Evolutionary conservation across 177 flowering plant species (phyloP), one percentile per base, ranked within the genome.

Genomic region (Telopea speciosissima): DNA sequence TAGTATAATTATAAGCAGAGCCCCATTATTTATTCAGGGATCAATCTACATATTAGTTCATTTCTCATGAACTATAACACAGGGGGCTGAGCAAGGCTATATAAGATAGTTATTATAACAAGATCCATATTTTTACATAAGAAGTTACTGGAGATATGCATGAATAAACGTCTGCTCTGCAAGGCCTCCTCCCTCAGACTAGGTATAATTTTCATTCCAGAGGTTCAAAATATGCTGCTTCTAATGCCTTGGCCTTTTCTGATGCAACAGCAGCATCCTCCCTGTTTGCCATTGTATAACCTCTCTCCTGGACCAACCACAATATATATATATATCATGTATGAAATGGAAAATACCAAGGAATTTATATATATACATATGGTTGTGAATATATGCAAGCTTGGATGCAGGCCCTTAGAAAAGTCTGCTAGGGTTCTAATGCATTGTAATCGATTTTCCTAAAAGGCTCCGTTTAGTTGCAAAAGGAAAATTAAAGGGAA

Each of bases 221-320:
- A 36, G 78, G 77, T n/a, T 70, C 45, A 76, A 89, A 92, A 73
- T 88, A 83, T 28, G 84, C 73, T 21, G 70, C 74, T 81, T 88
- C 96, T 67, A 92, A 72, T 63, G 74, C 72, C 45, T 42, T 78
- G 33, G 96, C 96, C 67, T 79, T 89, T 71, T 85, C 82, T 17
- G 83, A 72, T 33, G 77, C 83, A 28, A 21, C 56, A 17, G 73
- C 70, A 33, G 87, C 87, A 74, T 84, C 87, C 13, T 69, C 74
- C 71, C 70, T 86, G 33, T 86, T 89, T 3, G 76, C 36, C 72
- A 82, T 75, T 0, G 76, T 69, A 75, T 87, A 91, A 40, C 81
- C 84, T 78, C 76, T 85, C 81, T 90, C 97, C 97, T 91, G 87
- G 61, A 72, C 22, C 36, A 75, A 70, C 59, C 23, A 73, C n/a